Base-by-base conservation (phyloP, 2,329 filamentous ascomycete species). In the Epicoccum nigrum region DNA sequence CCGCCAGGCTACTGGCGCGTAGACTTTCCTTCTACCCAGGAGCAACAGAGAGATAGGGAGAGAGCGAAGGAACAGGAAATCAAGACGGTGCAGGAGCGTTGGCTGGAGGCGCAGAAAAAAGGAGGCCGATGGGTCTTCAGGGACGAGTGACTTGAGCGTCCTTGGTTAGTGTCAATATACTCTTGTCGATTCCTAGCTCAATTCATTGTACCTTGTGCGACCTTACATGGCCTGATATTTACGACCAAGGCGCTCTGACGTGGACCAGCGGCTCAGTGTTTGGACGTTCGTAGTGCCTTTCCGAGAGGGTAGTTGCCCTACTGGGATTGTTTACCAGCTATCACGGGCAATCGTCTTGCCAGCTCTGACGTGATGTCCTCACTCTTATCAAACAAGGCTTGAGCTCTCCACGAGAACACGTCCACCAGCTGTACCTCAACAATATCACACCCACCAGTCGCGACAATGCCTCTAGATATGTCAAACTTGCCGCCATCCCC, bases 1-100 rank as follows among this genome's bases (percentile, higher is more conserved):
- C 92, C 94, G 11, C 90, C 91, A 1, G 92, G 92, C 0, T 97
- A 90, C 69, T 99, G 94, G 94, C 82, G 90, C 45, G 83, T 88
- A 1, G 93, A 96, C 61, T 96, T 99, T 69, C 92, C 93, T 1
- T 85, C 78, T 20, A 97, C 94, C 1, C 94, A 97, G 70, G 90
- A 97, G 72, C 74, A 86, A 21, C 78, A 83, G 60, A 76, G 79
- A 44, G 85, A 93, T 63, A 83, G 83, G 50, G 80, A 81, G 53
- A 85, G 86, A 66, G 88, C 88, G 0, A 79, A 78, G n/a, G 80
- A 79, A 61, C 76, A 83, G 53, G 86, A 89, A 67, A 81, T 80
- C 58, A 78, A 84, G 41, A 81, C 84, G 48, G 80, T 97, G 1
- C 81, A 86, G 58, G 86, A 90, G 65, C 83, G 92, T 65, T 88